Evolutionary conservation across 345 rosid species (phyloP).

Genomic region (Hevea brasiliensis): DNA sequence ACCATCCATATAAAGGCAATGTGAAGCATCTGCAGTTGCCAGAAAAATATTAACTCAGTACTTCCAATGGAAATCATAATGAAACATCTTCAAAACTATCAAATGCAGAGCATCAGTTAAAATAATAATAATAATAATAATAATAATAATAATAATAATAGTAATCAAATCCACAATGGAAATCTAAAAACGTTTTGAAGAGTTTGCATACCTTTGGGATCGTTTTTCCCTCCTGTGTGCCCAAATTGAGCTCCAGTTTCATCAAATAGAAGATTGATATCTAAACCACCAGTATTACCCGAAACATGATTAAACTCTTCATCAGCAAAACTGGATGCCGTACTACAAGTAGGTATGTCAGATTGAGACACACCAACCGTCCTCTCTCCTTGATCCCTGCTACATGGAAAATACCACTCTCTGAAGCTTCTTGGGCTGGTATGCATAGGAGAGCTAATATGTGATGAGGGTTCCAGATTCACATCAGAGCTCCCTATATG

Average conservation of each 20-base stretch:
- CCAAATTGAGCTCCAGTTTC: conserved; percentile 30
- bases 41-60: conserved; percentile 29
- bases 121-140: not conserved
- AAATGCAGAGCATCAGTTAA: not conserved
- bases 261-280: conserved; percentile 20
- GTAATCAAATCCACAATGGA: not conserved
- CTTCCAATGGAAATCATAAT: not conserved
- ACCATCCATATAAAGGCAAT: conserved; percentile 24
- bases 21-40: conserved; percentile 43
- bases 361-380: conserved; percentile 37
- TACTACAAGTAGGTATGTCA: conserved; percentile 47
- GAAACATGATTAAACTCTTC: conserved; percentile 32
- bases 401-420: conserved; percentile 35
- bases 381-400: conserved; percentile 31
- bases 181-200: not conserved
- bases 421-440: conserved; percentile 45
- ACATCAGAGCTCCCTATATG: conserved; percentile 15
- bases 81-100: not conserved
- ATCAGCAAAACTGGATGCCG: conserved; percentile 43
- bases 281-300: conserved; percentile 30
- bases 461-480: conserved; percentile 28
- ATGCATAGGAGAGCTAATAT: conserved; percentile 36
- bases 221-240: conserved; percentile 19
- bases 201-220: conserved; percentile 41
- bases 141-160: not conserved